Conservation (phyloP, 768 basidiomycete species). For the Boletus fagicola region DNA sequence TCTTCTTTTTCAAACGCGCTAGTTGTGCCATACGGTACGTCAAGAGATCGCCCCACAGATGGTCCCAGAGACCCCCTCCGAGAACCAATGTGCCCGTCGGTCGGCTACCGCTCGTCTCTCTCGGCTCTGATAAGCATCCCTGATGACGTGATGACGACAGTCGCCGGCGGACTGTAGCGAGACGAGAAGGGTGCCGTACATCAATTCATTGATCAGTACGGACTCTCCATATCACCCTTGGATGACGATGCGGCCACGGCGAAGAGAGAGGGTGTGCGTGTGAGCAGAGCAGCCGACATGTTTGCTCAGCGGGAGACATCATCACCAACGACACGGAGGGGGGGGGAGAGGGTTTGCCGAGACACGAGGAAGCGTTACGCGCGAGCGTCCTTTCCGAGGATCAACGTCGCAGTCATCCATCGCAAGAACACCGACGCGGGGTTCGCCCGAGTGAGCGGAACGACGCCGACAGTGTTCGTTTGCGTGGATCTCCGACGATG, state of each 20-base stretch:
- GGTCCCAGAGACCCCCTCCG: background rate
- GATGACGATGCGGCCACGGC: background rate
- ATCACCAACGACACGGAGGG: background rate
- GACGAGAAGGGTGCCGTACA: background rate
- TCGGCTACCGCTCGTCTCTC: background rate
- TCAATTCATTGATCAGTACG: background rate
- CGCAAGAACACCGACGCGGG: constrained; percentile 52
- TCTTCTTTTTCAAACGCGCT: background rate
- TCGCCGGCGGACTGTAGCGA: background rate
- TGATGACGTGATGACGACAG: background rate
- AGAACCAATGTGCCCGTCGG: background rate
- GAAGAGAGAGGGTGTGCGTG: background rate
- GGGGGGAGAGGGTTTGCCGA: background rate
- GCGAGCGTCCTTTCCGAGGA: constrained; percentile 35
- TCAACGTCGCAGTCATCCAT: constrained; percentile 76
- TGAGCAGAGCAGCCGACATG: background rate
- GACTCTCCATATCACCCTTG: background rate
- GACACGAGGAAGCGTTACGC: constrained; percentile 14
- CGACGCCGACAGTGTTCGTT: constrained; percentile 26
- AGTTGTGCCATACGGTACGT: background rate
- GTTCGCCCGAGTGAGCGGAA: constrained; percentile 27
- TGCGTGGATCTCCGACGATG: constrained; percentile 34
- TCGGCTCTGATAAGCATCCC: background rate
- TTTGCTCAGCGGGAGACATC: background rate
- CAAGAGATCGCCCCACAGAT: background rate